Evolutionary conservation across 2,329 filamentous ascomycete genomes (phyloP), one percentile per base, ranked within the genome.

Genomic region (Fusarium robinianum): DNA sequence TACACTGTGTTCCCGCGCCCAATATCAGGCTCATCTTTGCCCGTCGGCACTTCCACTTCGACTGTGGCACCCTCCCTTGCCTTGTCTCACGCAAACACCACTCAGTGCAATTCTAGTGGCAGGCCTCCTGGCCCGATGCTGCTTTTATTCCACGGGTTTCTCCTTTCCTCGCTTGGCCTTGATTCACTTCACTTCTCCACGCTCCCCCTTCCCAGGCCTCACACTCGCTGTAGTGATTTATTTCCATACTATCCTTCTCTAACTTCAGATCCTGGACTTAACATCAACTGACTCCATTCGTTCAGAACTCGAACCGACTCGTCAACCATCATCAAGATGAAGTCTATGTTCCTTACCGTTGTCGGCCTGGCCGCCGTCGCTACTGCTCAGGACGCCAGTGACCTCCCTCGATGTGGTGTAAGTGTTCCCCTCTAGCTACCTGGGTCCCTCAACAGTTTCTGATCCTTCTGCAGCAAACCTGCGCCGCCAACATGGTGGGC

Each of bases 321-420:
- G 53, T 43, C 48, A 56, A 51, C 41, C 31, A 43, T 39, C 52
- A 40, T 62, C 70, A 78, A 71, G 55, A 80, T 80, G 77, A 80
- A 79, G 75, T 67, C 69, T 42, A 61, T 67, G 45, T 51, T 73
- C 55, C 57, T 77, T 56, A 59, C 74, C 49, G 55, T 74, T 58
- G 68, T 69, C 63, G 61, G 70, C 53, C 60, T 74, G 41, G 69
- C 68, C 51, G 66, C 70, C 33, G 60, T 70, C 26, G 69, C 61
- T 49, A 65, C 65, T 12, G 74, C 71, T 26, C 75, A 78, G 61
- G 60, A 68, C 49, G 37, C 67, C 32, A 39, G 63, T 44, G 63
- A 66, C 41, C 73, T 81, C 36, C 71, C 77, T 22, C 44, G 61
- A 12, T 83, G 79, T 57, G 78, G 72, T 65, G 79, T 82, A 76